These are phyloP conservation scores for Talaromyces ruber DNA, from an alignment of 495 filamentous ascomycete species.

Conservation along the genomic window DNA sequence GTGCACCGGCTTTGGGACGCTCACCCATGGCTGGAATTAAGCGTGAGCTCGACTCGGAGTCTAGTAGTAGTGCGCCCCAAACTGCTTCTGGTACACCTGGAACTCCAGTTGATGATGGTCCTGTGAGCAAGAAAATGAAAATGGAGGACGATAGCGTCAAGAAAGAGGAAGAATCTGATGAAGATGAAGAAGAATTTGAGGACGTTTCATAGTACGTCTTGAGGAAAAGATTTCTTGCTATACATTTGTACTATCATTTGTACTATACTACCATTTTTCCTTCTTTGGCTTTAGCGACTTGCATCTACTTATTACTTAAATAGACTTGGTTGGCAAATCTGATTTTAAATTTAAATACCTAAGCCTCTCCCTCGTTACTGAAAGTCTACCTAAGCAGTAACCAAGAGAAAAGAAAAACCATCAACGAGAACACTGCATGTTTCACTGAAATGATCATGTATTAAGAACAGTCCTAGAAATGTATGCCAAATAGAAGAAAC, in stretches of 20 bases:
- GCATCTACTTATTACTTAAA: neutral
- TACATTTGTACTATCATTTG: neutral
- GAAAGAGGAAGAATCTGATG: conserved; percentile 36
- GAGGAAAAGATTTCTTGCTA: neutral
- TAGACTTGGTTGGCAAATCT: neutral
- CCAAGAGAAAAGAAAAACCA: neutral
- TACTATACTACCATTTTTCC: neutral
- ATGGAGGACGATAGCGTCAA: conserved; percentile 22
- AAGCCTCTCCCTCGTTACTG: neutral
- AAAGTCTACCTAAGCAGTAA: neutral
- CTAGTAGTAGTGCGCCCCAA: conserved; percentile 31
- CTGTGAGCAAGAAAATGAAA: conserved; percentile 37
- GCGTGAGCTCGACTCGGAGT: conserved; percentile 32
- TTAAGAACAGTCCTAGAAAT: neutral
- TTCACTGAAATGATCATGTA: neutral
- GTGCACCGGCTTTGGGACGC: conserved; percentile 14
- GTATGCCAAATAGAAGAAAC: neutral
- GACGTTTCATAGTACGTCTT: conserved; percentile 24
- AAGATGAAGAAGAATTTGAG: conserved; percentile 47
- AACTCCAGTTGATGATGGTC: conserved; percentile 29
- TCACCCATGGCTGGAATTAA: conserved; percentile 22
- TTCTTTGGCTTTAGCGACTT: neutral
- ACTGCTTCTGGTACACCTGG: conserved; percentile 36
- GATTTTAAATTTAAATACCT: neutral
- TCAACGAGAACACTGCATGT: conserved; percentile 2